Evolutionary conservation across 345 rosid genomes (phyloP), one percentile per base, ranked within the genome.

Genomic region (Viola odorata): DNA sequence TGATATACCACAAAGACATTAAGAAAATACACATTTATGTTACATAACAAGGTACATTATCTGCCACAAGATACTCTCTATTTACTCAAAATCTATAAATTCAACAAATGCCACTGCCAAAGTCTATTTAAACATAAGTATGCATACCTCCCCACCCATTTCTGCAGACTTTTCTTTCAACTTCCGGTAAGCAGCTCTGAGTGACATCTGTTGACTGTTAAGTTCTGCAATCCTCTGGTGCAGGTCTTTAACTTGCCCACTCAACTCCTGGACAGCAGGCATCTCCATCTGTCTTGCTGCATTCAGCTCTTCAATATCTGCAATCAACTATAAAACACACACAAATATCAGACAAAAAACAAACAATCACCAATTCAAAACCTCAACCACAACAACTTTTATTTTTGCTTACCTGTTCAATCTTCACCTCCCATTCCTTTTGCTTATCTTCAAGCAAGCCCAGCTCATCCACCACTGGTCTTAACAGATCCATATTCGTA

Each of bases 121-220:
- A 60, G 4, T 47, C 12, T 23, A 23, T 23, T 23, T 23, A 23
- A 23, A 23, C 32, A 23, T 3, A 53, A 63, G 53, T 15, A 48
- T 54, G 16, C 71, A 68, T 66, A 85, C 97, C 84, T 82, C 78
- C 48, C 70, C 79, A 40, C 85, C 97, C 82, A 86, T 68, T 57
- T 82, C 85, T 41, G 64, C 77, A 59, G 69, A 61, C 72, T 74
- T 87, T 55, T 88, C 91, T 78, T 78, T 88, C 85, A 82, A 66
- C 53, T 84, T 82, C 14, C 84, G 67, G 38, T 72, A 75, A 12
- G 82, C 65, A 66, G 85, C 73, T 69, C 82, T 81, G 38, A 86
- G 77, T 45, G 92, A 80, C 74, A 76, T 51, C 80, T 94, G 99
- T 53, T 84, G 80, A 70, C 78, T 81, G 85, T 91, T 90, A 55